Evolutionary conservation across 495 filamentous ascomycete species (phyloP), one percentile per base, ranked within the genome.

Genomic region (Bacidia rubella): DNA sequence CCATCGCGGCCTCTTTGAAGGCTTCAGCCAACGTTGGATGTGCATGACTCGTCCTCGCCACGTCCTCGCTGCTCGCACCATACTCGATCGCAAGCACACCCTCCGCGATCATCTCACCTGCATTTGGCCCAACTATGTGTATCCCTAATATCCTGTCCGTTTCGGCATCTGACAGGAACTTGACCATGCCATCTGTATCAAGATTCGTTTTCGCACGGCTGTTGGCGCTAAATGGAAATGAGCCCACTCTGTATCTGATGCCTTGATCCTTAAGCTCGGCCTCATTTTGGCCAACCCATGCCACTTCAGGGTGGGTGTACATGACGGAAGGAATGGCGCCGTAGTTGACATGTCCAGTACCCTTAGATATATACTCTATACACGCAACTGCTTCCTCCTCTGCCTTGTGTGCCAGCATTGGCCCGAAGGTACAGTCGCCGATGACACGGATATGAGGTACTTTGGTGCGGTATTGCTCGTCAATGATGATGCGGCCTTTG

Each of bases 1-100:
- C 87, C 92, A 98, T 98, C 52, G 92, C 92, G 58, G 92, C 92
- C 81, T 98, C 92, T 78, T 98, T 98, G 76, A 98, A 96, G 42
- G 92, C 92, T 75, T 98, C 92, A 15, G 90, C 79, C 52, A 96
- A 77, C 52, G 92, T 97, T 53, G 92, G 92, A 77, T 98, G 90
- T 43, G 92, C 90, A 73, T 98, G 92, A 70, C 86, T 90, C 51
- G 92, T 96, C 60, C 90, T 82, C 53, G 83, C 90, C 63, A 98
- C 83, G 71, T 96, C 93, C 75, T 97, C 92, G 62, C 80, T 85
- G 55, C 84, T 90, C 22, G 92, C 92, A 49, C 92, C 92, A 66
- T 97, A 98, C 75, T 98, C 92, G 48, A 98, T 71, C 50, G 92
- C 93, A 59, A 98, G 75, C 39, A 90, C 90, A 51, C 85, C 92